These are phyloP conservation scores for Podaxis sp. DNA, from an alignment of 768 basidiomycete genomes.

Conservation along the genomic window DNA sequence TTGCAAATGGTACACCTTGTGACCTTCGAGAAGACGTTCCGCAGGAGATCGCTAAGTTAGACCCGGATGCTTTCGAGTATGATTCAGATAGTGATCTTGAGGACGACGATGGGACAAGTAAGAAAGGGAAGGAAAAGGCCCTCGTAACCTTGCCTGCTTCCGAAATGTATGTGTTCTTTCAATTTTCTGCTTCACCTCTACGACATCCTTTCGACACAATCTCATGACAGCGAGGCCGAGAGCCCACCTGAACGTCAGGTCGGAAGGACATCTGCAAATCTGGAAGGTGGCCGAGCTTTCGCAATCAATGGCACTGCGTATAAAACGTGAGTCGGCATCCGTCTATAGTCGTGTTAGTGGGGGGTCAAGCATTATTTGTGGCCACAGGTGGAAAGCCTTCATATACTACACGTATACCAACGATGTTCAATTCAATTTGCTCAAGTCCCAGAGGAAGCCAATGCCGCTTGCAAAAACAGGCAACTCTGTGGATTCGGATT, in stretches of 20 bases:
- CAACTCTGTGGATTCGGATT: background rate
- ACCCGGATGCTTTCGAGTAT: slow-evolving; percentile 10
- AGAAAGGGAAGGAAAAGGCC: background rate
- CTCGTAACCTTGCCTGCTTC: background rate
- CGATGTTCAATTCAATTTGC: slow-evolving; percentile 9
- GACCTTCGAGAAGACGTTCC: background rate
- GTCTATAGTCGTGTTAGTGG: background rate
- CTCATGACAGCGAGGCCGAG: background rate
- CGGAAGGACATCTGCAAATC: background rate
- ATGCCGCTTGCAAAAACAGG: background rate
- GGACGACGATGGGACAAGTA: background rate
- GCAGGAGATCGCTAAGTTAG: slow-evolving; percentile 7
- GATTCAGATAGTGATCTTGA: slow-evolving; percentile 15
- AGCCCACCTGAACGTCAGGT: background rate
- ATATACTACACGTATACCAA: slow-evolving; percentile 10
- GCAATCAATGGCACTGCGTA: slow-evolving; percentile 8
- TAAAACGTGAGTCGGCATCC: background rate
- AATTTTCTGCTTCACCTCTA: background rate
- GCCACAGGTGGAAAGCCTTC: slow-evolving; percentile 11
- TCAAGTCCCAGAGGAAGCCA: background rate
- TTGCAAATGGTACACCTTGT: background rate
- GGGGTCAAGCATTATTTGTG: background rate
- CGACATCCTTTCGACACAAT: too few species aligned
- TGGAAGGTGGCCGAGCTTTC: background rate
- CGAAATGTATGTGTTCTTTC: background rate